Evolutionary conservation across 202 grass and related monocot genomes (phyloP), one percentile per base, ranked within the genome.

Genomic region (Carex sylvatica): DNA sequence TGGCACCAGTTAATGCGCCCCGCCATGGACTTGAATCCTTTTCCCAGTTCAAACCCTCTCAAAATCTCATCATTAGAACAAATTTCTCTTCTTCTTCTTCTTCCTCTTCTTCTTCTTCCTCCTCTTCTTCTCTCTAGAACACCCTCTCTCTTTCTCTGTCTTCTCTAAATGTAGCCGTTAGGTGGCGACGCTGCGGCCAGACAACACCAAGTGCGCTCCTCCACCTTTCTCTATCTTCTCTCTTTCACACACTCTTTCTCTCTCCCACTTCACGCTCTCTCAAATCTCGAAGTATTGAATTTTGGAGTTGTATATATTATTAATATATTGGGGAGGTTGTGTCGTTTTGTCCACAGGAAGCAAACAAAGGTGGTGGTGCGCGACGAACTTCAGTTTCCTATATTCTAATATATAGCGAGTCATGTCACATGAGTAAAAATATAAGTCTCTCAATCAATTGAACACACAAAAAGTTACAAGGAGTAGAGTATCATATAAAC

Each of bases 131-230:
- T 28, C 5, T 24, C 67, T 11, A 7, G 8, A 1, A 7, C 4
- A 16, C 42, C 59, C 26, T 23, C 20, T 22, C 28, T 33, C 65
- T 30, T 38, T 73, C 28, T 23, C 33, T 60, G 9, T 5, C 26
- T 13, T 24, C 44, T 64, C 10, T 28, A 59, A 84, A 84, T 75
- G 58, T 65, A 84, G 72, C 83, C 83, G 70, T 77, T 75, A 74
- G 84, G 67, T 85, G 86, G 84, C 89, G 89, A 90, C n/a, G 11
- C 24, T 54, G 75, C 42, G 53, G 72, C 88, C 60, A 20, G 52
- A 59, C 59, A 63, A 60, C 56, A 16, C 62, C 30, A 66, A 81
- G 53, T 80, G 73, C 59, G 19, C 86, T 87, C 16, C 22, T 16
- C 9, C 4, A 0, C 20, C 16, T 40, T 42, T 18, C 2, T 38